phyloP scores from a whole-genome alignment of 352 stramenopile genomes.

The Globisporangium emineosum region DNA sequence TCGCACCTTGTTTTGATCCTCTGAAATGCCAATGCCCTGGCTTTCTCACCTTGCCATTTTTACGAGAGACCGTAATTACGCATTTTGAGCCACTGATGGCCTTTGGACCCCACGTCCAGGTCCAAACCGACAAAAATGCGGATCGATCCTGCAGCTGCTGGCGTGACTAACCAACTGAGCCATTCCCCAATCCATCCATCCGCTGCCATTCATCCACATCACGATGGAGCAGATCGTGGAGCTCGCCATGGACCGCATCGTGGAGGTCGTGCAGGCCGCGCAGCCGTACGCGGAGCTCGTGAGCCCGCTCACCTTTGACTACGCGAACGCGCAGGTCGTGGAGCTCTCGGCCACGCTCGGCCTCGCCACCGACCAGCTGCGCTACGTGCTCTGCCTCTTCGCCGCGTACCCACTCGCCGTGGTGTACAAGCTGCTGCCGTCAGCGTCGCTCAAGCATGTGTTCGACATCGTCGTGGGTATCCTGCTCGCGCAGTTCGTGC shows the following conservation, averaged over 20 bases:
- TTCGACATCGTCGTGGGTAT: conserved; percentile 91
- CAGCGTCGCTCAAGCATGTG: conserved; percentile 87
- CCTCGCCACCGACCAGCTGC: conserved; percentile 55
- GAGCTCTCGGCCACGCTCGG: conserved; percentile 38
- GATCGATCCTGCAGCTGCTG: background rate
- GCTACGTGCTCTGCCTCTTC: conserved; percentile 91
- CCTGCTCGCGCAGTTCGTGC: conserved; percentile 93
- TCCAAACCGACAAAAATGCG: background rate
- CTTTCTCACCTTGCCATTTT: background rate
- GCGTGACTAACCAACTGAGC: background rate
- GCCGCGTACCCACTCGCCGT: conserved; percentile 92
- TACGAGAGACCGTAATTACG: conserved; percentile 1
- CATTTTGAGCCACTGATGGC: background rate
- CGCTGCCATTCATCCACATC: background rate
- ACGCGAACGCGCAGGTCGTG: conserved; percentile 43
- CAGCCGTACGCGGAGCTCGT: conserved; percentile 53
- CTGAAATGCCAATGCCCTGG: background rate
- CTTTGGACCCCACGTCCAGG: background rate
- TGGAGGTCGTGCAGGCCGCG: conserved; percentile 31
- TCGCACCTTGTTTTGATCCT: background rate
- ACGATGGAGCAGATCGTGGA: conserved; percentile 21
- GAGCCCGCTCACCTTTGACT: conserved; percentile 53
- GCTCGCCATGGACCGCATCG: conserved; percentile 36
- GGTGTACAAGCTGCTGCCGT: conserved; percentile 86
- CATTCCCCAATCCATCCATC: conserved; percentile 10